A percentile compares a stretch with the other conserved stretches of the same genome.
phyloP scores from a whole-genome alignment of 1,139 yeast species.

The Candida buenavistaensis region DNA sequence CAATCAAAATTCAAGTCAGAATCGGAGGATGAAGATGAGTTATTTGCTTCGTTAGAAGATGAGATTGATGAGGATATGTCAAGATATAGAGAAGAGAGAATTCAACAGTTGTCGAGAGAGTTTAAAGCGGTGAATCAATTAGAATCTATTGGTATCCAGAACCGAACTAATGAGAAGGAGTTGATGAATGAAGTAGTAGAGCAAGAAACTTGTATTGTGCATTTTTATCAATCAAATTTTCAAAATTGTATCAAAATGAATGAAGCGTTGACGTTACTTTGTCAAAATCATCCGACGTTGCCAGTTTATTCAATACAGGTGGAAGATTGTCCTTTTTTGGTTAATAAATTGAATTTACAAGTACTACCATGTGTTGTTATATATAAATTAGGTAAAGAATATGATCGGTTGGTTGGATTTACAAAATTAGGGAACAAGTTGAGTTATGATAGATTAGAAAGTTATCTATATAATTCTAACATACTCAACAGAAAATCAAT shows the following conservation, averaged over 20 bases:
- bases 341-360: constrained; percentile 57
- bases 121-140: constrained; percentile 35
- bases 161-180: constrained; percentile 50
- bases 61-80: constrained; percentile 30
- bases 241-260: constrained; percentile 62
- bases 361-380: constrained; percentile 71
- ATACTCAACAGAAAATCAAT: constrained; percentile 32
- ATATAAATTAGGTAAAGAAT: constrained; percentile 61
- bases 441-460: constrained; percentile 46
- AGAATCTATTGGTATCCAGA: constrained; percentile 44
- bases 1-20: constrained; percentile 8
- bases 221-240: constrained; percentile 65
- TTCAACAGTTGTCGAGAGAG: constrained; percentile 49
- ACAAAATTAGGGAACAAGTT: constrained; percentile 50
- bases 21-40: constrained; percentile 26
- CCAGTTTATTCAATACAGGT: constrained; percentile 62
- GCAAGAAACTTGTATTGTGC: constrained; percentile 51
- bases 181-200: constrained; percentile 53
- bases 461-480: constrained; percentile 26
- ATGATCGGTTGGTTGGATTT: constrained; percentile 64
- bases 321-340: constrained; percentile 69
- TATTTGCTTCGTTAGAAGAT: constrained; percentile 33
- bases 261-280: constrained; percentile 37
- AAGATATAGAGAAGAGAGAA: constrained; percentile 48
- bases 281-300: constrained; percentile 59